Evolutionary conservation across 2,329 filamentous ascomycete genomes (phyloP).

Genomic region (Anisogramma anomala): DNA sequence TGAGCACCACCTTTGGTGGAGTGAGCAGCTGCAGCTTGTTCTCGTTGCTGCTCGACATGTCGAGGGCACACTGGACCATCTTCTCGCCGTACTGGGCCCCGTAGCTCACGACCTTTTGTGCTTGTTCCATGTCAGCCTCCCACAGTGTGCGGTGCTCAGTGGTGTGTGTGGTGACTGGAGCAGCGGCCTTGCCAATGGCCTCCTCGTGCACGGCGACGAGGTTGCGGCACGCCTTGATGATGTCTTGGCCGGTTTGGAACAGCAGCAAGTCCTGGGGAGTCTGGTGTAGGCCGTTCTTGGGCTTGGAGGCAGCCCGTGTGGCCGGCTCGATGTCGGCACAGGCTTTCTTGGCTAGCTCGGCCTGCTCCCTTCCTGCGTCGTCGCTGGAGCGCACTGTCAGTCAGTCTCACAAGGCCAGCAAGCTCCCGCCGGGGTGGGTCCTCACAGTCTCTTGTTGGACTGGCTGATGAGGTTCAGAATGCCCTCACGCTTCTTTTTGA

Average conservation of each 20-base stretch:
- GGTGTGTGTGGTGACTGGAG: slow-evolving; percentile 14
- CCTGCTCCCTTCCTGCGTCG: slow-evolving; percentile 4
- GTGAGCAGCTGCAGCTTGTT: slow-evolving; percentile 7
- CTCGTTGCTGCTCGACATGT: slow-evolving; percentile 2
- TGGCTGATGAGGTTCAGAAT: slow-evolving; percentile 16
- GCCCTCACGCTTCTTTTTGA: slow-evolving; percentile 11
- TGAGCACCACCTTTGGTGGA: slow-evolving; percentile 13
- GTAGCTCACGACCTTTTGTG: slow-evolving; percentile 22
- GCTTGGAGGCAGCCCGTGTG: background rate
- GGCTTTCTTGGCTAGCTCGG: slow-evolving; percentile 3
- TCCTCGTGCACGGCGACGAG: slow-evolving; percentile 23
- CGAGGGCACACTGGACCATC: slow-evolving; percentile 17
- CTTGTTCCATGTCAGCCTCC: slow-evolving; percentile 24
- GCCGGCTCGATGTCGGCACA: background rate
- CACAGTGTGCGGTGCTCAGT: slow-evolving; percentile 20
- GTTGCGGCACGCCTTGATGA: slow-evolving; percentile 17
- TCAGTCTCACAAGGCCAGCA: background rate
- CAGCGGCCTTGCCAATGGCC: slow-evolving; percentile 19
- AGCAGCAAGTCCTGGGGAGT: slow-evolving; percentile 15
- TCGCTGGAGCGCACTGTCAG: background rate
- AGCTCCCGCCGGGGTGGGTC: background rate
- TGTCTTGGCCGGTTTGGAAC: slow-evolving; percentile 17
- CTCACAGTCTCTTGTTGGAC: slow-evolving; percentile 22
- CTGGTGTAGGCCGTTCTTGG: background rate
- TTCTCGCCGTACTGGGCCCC: slow-evolving; percentile 23